phyloP scores from a whole-genome alignment of 2,329 filamentous ascomycete genomes.

The Botrytis tulipae region DNA sequence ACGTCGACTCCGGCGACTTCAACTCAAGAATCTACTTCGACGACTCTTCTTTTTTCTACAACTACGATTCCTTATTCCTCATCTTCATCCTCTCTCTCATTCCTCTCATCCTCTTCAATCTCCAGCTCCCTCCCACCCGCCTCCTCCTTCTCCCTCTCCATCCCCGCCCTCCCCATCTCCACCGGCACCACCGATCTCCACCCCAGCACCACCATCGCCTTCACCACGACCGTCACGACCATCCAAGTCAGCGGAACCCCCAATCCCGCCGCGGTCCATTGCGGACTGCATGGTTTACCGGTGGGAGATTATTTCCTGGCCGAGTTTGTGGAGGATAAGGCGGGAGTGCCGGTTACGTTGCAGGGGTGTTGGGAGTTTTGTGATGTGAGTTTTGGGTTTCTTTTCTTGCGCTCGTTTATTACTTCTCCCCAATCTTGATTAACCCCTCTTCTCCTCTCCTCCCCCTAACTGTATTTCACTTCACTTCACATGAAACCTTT shows the following conservation, averaged over 20 bases:
- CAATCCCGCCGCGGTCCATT: slow-evolving; percentile 38
- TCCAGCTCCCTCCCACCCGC: not conserved
- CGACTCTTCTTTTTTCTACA: not conserved
- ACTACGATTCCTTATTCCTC: not conserved
- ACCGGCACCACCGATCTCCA: slow-evolving; percentile 33
- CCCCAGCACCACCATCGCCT: slow-evolving; percentile 25
- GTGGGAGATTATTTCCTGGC: slow-evolving; percentile 43
- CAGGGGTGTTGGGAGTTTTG: slow-evolving; percentile 47
- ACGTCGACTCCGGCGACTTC: not conserved
- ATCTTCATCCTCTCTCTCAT: slow-evolving; percentile 22
- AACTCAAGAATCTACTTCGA: not conserved
- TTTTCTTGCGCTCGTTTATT: too few relatives aligned
- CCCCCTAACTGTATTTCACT: too few relatives aligned
- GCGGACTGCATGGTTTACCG: slow-evolving; percentile 42
- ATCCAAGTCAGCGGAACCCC: slow-evolving; percentile 39
- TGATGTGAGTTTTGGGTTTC: too few relatives aligned
- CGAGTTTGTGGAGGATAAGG: slow-evolving; percentile 41
- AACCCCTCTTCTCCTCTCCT: not conserved
- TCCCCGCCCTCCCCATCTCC: slow-evolving; percentile 39
- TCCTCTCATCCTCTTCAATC: slow-evolving; percentile 28
- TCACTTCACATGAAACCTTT: too few relatives aligned
- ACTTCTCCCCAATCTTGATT: not conserved
- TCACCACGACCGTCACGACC: slow-evolving; percentile 39
- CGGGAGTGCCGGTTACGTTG: slow-evolving; percentile 40
- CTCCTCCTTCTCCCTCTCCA: not conserved